Evolutionary conservation across 2,329 filamentous ascomycete genomes (phyloP).

Genomic region (Aspergillus sp.): DNA sequence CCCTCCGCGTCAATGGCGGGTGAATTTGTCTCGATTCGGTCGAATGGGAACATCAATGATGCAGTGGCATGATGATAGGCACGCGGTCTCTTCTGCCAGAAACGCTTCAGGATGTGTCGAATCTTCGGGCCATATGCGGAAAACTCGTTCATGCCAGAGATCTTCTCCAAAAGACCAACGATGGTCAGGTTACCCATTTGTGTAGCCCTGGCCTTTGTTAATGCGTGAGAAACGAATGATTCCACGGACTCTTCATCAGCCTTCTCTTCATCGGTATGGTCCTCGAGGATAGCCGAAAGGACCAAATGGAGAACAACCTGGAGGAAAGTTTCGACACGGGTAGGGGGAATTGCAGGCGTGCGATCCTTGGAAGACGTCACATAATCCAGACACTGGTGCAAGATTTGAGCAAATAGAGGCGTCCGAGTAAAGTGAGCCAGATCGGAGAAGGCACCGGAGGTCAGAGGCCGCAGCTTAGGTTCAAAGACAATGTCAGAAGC

Average conservation of each 20-base stretch:
- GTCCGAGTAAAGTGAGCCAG: constrained; percentile 80
- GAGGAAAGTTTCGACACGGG: constrained; percentile 84
- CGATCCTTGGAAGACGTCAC: constrained; percentile 67
- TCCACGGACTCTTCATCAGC: constrained; percentile 47
- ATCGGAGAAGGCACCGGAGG: constrained; percentile 72
- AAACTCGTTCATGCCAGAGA: constrained; percentile 68
- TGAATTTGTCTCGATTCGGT: constrained; percentile 77
- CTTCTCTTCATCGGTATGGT: constrained; percentile 61
- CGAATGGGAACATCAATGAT: constrained; percentile 62
- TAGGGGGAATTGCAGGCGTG: constrained; percentile 73
- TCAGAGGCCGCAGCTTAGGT: constrained; percentile 74
- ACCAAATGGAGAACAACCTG: constrained; percentile 88
- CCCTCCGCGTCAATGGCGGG: constrained; percentile 65
- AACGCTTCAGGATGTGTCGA: constrained; percentile 74
- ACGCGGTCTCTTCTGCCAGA: constrained; percentile 77
- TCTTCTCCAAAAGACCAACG: constrained; percentile 52
- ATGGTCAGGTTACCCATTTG: constrained; percentile 47
- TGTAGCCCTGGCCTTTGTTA: constrained; percentile 59
- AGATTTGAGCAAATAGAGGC: constrained; percentile 81
- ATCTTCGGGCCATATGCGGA: constrained; percentile 84
- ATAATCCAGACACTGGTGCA: constrained; percentile 86
- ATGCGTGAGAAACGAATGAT: constrained; percentile 72
- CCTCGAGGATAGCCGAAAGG: constrained; percentile 82
- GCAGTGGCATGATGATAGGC: constrained; percentile 69
- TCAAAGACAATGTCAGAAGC: constrained; percentile 87